A percentile compares a stretch with the other conserved stretches of the same genome.
phyloP scores from a whole-genome alignment of 345 rosid genomes.

The Melastoma malabathricum region DNA sequence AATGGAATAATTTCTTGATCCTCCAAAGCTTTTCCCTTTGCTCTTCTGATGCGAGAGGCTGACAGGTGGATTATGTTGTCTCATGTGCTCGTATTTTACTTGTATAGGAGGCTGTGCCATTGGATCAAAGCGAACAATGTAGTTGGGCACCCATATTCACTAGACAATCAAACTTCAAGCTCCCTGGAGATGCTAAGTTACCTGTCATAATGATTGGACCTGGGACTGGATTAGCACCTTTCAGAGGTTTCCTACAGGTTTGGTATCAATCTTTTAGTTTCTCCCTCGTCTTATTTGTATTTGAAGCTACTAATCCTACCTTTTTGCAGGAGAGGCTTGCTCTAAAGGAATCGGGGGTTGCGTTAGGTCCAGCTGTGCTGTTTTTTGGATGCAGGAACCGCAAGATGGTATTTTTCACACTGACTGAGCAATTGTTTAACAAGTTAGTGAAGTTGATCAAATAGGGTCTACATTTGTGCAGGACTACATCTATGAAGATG shows the following conservation, averaged over 20 bases:
- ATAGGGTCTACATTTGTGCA: conserved; percentile 9
- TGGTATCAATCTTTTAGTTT: background rate
- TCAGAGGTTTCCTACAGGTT: conserved; percentile 95
- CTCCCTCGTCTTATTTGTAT: background rate
- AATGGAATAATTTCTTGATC: no score
- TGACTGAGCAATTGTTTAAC: no score
- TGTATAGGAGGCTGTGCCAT: conserved; percentile 48
- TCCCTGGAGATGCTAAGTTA: conserved; percentile 59
- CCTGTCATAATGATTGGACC: conserved; percentile 96
- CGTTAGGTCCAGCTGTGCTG: conserved; percentile 63
- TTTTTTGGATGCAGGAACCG: conserved; percentile 98
- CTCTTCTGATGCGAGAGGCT: no score
- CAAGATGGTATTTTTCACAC: conserved; percentile 31
- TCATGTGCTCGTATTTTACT: no score
- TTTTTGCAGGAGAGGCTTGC: conserved; percentile 64
- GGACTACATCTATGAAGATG: conserved; percentile 91
- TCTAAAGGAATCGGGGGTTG: conserved; percentile 56
- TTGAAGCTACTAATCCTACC: background rate
- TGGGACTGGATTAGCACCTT: conserved; percentile 96
- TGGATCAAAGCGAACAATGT: conserved; percentile 54
- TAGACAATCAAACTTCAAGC: conserved; percentile 87
- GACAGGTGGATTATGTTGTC: no score
- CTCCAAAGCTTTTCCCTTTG: no score
- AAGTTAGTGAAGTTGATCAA: background rate
- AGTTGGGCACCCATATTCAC: conserved; percentile 80